phyloP scores from a whole-genome alignment of 2,329 filamentous ascomycete species.

The Fusarium sp. region DNA sequence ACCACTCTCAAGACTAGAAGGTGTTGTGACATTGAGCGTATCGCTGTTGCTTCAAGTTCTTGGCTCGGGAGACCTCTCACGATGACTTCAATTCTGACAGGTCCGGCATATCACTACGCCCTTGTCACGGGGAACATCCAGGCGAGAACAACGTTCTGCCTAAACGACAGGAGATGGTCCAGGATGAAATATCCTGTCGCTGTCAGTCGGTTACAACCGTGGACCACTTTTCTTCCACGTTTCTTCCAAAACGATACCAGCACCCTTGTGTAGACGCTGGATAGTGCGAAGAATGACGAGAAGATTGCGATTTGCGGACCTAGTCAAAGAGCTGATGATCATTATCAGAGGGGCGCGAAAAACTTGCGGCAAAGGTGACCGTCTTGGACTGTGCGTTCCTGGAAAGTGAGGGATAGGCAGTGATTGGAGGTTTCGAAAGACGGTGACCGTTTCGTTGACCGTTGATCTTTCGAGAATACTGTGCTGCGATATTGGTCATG shows the following conservation, averaged over 20 bases:
- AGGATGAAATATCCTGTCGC: constrained; percentile 13
- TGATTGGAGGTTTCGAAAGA: constrained; percentile 31
- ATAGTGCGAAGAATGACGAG: constrained; percentile 35
- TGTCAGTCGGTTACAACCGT: constrained; percentile 31
- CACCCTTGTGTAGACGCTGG: constrained; percentile 4
- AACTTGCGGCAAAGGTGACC: constrained; percentile 27
- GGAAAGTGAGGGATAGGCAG: not conserved
- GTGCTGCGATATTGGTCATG: not conserved
- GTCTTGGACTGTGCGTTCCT: constrained; percentile 38
- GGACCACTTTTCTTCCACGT: constrained; percentile 38
- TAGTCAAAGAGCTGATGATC: constrained; percentile 31
- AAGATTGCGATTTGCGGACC: constrained; percentile 39
- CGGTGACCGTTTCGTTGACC: constrained; percentile 37
- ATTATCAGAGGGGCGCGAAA: constrained; percentile 15
- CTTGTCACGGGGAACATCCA: constrained; percentile 13
- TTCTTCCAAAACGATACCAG: constrained; percentile 5
- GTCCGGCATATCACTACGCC: constrained; percentile 7
- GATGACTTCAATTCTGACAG: constrained; percentile 41
- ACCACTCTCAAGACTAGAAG: constrained; percentile 6
- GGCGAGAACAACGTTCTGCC: constrained; percentile 13
- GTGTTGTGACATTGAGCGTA: constrained; percentile 23
- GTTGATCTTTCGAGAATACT: constrained; percentile 6
- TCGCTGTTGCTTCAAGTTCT: constrained; percentile 12
- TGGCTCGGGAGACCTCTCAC: constrained; percentile 24
- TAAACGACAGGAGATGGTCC: constrained; percentile 5